A percentile compares a stretch with the other conserved stretches of the same genome.
phyloP scores from a whole-genome alignment of 441 rosid genomes.

The Geranium incanum region DNA sequence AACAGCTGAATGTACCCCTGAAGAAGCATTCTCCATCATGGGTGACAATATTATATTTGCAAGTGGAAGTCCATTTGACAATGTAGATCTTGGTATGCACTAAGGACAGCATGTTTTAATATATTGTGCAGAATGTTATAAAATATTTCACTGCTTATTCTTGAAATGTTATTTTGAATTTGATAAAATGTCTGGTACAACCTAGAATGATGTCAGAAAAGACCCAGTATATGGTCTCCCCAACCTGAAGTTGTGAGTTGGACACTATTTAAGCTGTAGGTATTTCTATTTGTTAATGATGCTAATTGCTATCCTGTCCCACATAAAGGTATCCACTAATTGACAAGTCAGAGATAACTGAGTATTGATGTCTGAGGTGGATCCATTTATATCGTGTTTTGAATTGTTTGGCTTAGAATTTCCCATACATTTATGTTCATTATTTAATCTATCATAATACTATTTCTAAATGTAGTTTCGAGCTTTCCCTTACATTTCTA shows the following conservation, averaged over 20 bases:
- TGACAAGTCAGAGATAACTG: not conserved
- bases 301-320: not conserved
- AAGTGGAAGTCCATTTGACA: conserved; percentile 91
- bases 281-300: conserved; percentile 1
- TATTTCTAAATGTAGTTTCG: not conserved
- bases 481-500: not conserved
- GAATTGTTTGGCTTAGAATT: not conserved
- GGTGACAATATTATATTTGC: conserved; percentile 92
- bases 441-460: not conserved
- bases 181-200: not conserved
- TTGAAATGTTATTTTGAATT: not conserved
- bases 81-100: conserved; percentile 79
- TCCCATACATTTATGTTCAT: not conserved
- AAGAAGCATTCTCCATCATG: conserved; percentile 85
- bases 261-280: not conserved
- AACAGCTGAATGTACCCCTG: conserved; percentile 94
- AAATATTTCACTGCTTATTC: not conserved
- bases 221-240: not conserved
- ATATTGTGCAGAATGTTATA: conserved; percentile 1
- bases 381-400: not conserved
- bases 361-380: not conserved
- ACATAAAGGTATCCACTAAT: not conserved
- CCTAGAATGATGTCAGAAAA: conserved; percentile 5
- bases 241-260: not conserved
- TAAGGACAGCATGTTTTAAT: conserved; percentile 15